phyloP scores from a whole-genome alignment of 1,139 yeast genomes.

The Scheffersomyces stambukii region DNA sequence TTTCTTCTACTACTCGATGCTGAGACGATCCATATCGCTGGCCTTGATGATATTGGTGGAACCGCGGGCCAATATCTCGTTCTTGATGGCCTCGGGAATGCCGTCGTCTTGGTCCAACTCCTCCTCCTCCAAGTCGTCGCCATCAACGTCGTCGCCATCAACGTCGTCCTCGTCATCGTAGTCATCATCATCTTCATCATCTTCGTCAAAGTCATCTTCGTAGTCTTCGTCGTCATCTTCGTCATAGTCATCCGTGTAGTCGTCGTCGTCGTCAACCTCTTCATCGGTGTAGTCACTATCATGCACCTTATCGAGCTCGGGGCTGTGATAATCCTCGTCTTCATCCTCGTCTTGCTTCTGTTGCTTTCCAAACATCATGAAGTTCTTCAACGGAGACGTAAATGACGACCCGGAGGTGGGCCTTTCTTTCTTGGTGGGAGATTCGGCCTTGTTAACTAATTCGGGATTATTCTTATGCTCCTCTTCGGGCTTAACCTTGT shows the following conservation, averaged over 20 bases:
- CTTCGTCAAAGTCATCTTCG: constrained; percentile 27
- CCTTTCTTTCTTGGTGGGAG: constrained; percentile 19
- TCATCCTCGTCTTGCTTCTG: constrained; percentile 16
- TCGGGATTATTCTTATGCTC: constrained; percentile 27
- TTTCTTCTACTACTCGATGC: no score
- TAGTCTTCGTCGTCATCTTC: constrained; percentile 27
- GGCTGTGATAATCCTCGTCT: constrained; percentile 11
- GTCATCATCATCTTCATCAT: constrained; percentile 24
- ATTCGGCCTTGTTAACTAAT: constrained; percentile 4
- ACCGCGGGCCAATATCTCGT: constrained; percentile 6
- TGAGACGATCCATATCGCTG: no score
- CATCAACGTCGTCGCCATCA: constrained; percentile 14
- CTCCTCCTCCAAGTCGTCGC: constrained; percentile 20
- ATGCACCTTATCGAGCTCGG: constrained; percentile 9
- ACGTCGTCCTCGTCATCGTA: constrained; percentile 22
- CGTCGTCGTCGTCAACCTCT: constrained; percentile 16
- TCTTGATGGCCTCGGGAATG: constrained; percentile 10
- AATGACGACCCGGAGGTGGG: constrained; percentile 36
- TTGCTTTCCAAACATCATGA: constrained; percentile 34
- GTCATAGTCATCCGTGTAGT: constrained; percentile 18
- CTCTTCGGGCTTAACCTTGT: constrained; percentile 2
- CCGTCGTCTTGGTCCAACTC: constrained; percentile 16
- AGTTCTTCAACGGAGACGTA: constrained; percentile 40
- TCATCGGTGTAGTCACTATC: constrained; percentile 14
- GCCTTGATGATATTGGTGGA: constrained; percentile 13